A percentile compares a stretch with the other conserved stretches of the same genome.
Evolutionary conservation across 805 yeast species (phyloP).

Genomic region (Ascoidea tarda): DNA sequence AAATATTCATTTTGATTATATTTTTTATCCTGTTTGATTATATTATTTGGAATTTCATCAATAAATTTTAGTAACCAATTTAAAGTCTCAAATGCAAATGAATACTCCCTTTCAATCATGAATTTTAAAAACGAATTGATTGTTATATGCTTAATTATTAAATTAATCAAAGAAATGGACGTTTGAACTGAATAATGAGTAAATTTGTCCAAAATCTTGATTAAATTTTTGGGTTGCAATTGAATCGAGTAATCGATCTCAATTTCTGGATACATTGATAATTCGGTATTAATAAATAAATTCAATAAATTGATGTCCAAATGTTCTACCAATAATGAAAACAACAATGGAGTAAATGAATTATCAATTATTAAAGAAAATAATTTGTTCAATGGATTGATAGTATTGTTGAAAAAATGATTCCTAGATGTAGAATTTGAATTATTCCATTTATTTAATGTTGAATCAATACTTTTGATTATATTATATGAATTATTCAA

Average conservation of each 20-base stretch:
- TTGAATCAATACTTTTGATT: no score
- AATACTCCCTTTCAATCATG: neutral
- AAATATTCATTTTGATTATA: no score
- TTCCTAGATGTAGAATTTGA: neutral
- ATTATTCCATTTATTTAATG: no score
- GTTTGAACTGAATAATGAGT: neutral
- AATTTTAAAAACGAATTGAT: slow-evolving; percentile 1
- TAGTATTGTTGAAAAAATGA: neutral
- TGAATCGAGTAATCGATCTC: slow-evolving; percentile 11
- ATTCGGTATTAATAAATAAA: slow-evolving; percentile 6
- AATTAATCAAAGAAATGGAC: slow-evolving; percentile 3
- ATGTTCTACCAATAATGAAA: neutral
- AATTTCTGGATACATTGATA: slow-evolving; percentile 11
- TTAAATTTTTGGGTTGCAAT: slow-evolving; percentile 6
- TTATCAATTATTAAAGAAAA: neutral
- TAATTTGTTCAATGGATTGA: no score
- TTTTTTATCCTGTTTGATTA: no score
- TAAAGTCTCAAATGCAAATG: neutral
- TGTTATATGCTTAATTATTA: slow-evolving; percentile 3
- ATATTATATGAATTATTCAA: no score
- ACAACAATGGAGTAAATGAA: neutral
- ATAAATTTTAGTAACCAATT: slow-evolving; percentile 1
- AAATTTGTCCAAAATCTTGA: slow-evolving; percentile 8
- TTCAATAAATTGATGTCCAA: neutral
- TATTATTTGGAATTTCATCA: neutral